phyloP scores from a whole-genome alignment of 306 rosid genomes.

The Castanea sativa region DNA sequence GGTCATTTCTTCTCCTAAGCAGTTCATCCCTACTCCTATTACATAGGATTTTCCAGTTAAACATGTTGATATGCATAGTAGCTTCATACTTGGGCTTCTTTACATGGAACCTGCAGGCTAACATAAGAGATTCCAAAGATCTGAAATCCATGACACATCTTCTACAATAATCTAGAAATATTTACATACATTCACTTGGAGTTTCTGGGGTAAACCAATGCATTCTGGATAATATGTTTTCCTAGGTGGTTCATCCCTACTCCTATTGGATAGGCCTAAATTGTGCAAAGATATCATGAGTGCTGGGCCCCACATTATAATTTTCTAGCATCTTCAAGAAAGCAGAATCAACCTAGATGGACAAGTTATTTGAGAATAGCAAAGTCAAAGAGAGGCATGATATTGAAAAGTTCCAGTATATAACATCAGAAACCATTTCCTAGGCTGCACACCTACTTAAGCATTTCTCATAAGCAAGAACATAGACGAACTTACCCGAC shows the following conservation, averaged over 20 bases:
- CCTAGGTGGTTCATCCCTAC: background rate
- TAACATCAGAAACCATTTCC: constrained; percentile 5
- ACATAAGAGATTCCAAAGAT: background rate
- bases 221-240: background rate
- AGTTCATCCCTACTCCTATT: too few species aligned
- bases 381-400: background rate
- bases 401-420: background rate
- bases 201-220: background rate
- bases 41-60: too few species aligned
- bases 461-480: background rate
- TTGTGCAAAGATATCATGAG: background rate
- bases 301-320: background rate
- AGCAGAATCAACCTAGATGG: background rate
- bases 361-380: background rate
- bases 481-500: constrained; percentile 43
- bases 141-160: background rate
- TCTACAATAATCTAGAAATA: background rate
- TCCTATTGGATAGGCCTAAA: background rate
- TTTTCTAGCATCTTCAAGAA: background rate
- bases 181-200: background rate
- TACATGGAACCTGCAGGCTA: background rate
- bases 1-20: too few species aligned
- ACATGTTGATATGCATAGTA: too few species aligned
- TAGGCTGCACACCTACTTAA: background rate
- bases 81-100: background rate